Conservation (phyloP, 495 filamentous ascomycete genomes). For the Copromyces sp. region DNA sequence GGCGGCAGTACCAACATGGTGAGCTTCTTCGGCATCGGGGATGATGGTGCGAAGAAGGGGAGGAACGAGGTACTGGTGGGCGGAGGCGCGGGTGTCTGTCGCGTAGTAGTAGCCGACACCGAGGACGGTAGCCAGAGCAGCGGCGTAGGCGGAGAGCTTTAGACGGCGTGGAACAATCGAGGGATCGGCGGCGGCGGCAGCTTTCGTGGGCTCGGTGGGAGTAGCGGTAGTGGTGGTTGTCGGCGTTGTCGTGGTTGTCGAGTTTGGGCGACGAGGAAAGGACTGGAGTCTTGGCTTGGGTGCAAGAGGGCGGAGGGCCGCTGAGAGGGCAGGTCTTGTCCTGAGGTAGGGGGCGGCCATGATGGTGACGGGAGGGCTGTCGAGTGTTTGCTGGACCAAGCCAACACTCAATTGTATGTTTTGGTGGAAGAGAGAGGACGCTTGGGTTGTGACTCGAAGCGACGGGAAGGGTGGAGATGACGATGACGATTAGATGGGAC, state of each 20-base stretch:
- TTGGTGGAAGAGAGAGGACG: not conserved
- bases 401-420: constrained; percentile 29
- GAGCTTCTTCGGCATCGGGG: constrained; percentile 85
- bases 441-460: not conserved
- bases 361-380: constrained; percentile 12
- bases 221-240: constrained; percentile 18
- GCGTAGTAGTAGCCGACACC: constrained; percentile 57
- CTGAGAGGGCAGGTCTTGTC: constrained; percentile 19
- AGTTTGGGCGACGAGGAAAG: constrained; percentile 23
- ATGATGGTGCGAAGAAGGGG: constrained; percentile 60
- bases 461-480: not conserved
- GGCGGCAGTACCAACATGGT: constrained; percentile 59
- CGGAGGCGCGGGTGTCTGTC: constrained; percentile 81
- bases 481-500: not conserved
- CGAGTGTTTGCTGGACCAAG: constrained; percentile 16
- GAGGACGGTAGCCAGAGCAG: constrained; percentile 34
- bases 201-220: not conserved
- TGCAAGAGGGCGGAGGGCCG: constrained; percentile 19
- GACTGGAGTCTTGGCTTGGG: constrained; percentile 8
- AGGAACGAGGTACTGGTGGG: constrained; percentile 74
- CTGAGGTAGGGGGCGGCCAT: constrained; percentile 29
- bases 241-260: constrained; percentile 20
- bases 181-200: not conserved
- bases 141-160: constrained; percentile 45
- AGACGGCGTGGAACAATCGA: constrained; percentile 17